A percentile compares a stretch with the other conserved stretches of the same genome.
Conservation (phyloP, 352 stramenopile species). For the Globisporangium okanoganense region DNA sequence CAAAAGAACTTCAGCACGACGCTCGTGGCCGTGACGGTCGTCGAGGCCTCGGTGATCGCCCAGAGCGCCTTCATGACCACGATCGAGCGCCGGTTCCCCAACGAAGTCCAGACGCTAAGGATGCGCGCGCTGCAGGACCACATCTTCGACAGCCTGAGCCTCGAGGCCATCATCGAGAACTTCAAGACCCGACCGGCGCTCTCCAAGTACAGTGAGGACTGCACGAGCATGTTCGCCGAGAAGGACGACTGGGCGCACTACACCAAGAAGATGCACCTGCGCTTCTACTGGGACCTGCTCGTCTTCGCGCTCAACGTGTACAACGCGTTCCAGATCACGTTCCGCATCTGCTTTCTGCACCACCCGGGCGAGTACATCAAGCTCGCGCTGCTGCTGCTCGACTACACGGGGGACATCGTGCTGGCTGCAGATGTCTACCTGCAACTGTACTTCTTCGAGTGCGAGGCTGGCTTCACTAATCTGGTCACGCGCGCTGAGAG, state of each 20-base stretch:
- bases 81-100: slow-evolving; percentile 46
- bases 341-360: slow-evolving; percentile 62
- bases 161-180: slow-evolving; percentile 53
- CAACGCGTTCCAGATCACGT: slow-evolving; percentile 68
- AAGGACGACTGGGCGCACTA: slow-evolving; percentile 44
- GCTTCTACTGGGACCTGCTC: slow-evolving; percentile 61
- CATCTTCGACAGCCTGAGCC: slow-evolving; percentile 36
- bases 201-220: slow-evolving; percentile 47
- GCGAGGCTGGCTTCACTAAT: slow-evolving; percentile 45
- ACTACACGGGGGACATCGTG: slow-evolving; percentile 40
- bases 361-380: slow-evolving; percentile 19
- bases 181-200: slow-evolving; percentile 35
- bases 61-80: slow-evolving; percentile 36
- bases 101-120: slow-evolving; percentile 34
- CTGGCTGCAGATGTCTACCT: slow-evolving; percentile 55
- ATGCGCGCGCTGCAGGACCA: slow-evolving; percentile 41
- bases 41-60: slow-evolving; percentile 54
- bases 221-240: slow-evolving; percentile 57
- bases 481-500: slow-evolving; percentile 44
- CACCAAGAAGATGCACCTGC: slow-evolving; percentile 43
- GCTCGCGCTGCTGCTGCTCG: slow-evolving; percentile 27
- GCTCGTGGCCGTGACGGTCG: slow-evolving; percentile 44
- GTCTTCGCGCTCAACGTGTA: slow-evolving; percentile 52
- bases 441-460: slow-evolving; percentile 79
- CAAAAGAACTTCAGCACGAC: slow-evolving; percentile 48